phyloP scores from a whole-genome alignment of 2,329 filamentous ascomycete species.

The Neofusicoccum parvum region DNA sequence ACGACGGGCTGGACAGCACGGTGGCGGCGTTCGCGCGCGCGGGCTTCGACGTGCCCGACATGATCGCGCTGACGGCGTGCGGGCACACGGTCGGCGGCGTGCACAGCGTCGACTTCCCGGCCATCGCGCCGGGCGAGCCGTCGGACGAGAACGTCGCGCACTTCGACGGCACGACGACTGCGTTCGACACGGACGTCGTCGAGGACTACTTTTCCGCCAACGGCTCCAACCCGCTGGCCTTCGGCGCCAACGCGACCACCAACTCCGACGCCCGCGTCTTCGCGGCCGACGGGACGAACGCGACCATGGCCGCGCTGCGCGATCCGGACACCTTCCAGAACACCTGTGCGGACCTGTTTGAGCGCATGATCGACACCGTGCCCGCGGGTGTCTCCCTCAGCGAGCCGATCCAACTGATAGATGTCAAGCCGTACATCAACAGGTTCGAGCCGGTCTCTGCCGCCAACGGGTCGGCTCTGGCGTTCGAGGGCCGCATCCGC shows the following conservation, averaged over 20 bases:
- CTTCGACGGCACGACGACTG: background rate
- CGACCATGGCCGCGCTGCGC: background rate
- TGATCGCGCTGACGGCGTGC: slow-evolving; percentile 14
- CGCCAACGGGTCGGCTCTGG: background rate
- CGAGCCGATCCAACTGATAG: background rate
- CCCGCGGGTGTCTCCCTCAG: background rate
- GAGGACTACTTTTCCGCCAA: background rate
- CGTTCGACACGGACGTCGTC: slow-evolving; percentile 8
- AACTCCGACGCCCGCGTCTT: slow-evolving; percentile 19
- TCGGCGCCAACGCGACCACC: slow-evolving; percentile 11
- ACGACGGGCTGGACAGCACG: background rate
- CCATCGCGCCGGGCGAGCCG: background rate
- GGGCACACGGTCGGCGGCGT: slow-evolving; percentile 16
- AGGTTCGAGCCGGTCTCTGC: background rate
- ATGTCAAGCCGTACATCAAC: slow-evolving; percentile 3
- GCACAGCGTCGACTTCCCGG: slow-evolving; percentile 10
- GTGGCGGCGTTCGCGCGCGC: background rate
- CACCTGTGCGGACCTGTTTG: background rate
- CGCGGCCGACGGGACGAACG: slow-evolving; percentile 7
- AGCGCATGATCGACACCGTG: slow-evolving; percentile 14
- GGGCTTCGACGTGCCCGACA: slow-evolving; percentile 3
- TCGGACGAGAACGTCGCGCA: background rate
- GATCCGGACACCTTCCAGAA: background rate
- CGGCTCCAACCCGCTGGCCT: slow-evolving; percentile 5
- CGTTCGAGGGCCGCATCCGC: slow-evolving; percentile 1